These are phyloP conservation scores for Nemania diffusa DNA, from an alignment of 2,329 filamentous ascomycete species.

Conservation along the genomic window DNA sequence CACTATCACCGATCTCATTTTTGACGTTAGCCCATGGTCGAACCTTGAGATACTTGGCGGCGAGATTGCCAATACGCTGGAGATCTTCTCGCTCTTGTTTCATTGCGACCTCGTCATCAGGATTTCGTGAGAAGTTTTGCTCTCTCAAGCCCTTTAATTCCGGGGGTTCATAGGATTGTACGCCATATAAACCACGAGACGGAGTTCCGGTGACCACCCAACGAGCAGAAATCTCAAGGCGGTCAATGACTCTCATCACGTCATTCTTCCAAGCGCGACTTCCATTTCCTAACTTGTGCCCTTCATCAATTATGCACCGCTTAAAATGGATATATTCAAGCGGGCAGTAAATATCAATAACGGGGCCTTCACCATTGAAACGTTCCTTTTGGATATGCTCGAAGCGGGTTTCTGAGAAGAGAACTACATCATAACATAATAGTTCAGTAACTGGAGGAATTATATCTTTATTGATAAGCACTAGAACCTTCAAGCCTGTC, in stretches of 20 bases:
- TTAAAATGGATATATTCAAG: constrained; percentile 83
- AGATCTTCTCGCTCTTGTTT: constrained; percentile 69
- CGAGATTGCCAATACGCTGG: constrained; percentile 71
- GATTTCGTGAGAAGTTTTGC: constrained; percentile 42
- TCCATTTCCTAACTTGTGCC: constrained; percentile 81
- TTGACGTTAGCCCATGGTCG: constrained; percentile 79
- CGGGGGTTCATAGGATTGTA: constrained; percentile 57
- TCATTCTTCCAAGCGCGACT: constrained; percentile 64
- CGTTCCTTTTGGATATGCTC: constrained; percentile 68
- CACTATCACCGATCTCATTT: constrained; percentile 63
- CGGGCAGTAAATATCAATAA: constrained; percentile 60
- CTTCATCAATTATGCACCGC: constrained; percentile 90
- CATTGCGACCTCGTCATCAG: constrained; percentile 45
- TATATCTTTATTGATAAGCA: constrained; percentile 64
- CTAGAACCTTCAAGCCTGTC: constrained; percentile 69
- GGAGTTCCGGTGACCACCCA: constrained; percentile 96
- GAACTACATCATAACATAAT: constrained; percentile 75
- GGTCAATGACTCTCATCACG: constrained; percentile 62
- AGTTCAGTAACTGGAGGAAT: constrained; percentile 70
- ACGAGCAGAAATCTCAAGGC: constrained; percentile 72
- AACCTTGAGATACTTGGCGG: constrained; percentile 77
- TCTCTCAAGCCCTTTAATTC: constrained; percentile 5
- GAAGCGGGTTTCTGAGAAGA: constrained; percentile 80
- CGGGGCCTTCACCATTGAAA: constrained; percentile 47
- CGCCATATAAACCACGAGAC: constrained; percentile 82